Base-by-base conservation (phyloP, 2,329 filamentous ascomycete genomes). In the Pyricularia grisea region DNA sequence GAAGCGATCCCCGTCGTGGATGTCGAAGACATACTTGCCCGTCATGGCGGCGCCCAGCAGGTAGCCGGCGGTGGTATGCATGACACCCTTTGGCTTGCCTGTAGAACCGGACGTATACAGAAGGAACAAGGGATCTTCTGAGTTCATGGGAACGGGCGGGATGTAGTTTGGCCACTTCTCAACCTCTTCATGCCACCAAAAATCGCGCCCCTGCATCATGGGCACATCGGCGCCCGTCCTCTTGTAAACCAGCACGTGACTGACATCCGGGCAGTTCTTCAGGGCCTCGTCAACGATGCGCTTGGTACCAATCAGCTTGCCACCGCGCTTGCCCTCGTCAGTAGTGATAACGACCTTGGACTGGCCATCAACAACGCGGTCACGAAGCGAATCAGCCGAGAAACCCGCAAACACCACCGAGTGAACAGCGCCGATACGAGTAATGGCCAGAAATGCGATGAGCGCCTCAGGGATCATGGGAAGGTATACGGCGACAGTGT, bases 401-500 rank as follows among this genome's bases (percentile, higher is more conserved):
- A 99, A 99, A 70, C 95, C 95, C 69, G 95, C 95, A 77, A 99
- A 99, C 73, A 99, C 91, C 69, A 99, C 94, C 0, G 95, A 98
- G 87, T 99, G 95, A 27, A 99, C 87, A 60, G 95, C 95, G 71
- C 95, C 95, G 74, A 99, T 97, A 77, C 95, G 92, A 55, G 90
- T 83, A 80, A 94, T 96, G 71, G 95, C 95, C 69, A 99, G 85
- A 80, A 99, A 92, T 68, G 95, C 91, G 75, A 99, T 85, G 70
- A 99, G 76, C 7, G 95, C 95, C 81, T 99, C 94, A 69, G 95
- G 95, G 79, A 99, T 97, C 95, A 99, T 99, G 79, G 95, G 95
- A 73, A 99, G 83, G 84, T 99, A 99, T 73, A 99, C 92, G 72
- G 93, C 95, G 69, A 99, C 94, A 4, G 94, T 97, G 81, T 99